phyloP scores from a whole-genome alignment of 768 basidiomycete species.

The Panellus pusillus region DNA sequence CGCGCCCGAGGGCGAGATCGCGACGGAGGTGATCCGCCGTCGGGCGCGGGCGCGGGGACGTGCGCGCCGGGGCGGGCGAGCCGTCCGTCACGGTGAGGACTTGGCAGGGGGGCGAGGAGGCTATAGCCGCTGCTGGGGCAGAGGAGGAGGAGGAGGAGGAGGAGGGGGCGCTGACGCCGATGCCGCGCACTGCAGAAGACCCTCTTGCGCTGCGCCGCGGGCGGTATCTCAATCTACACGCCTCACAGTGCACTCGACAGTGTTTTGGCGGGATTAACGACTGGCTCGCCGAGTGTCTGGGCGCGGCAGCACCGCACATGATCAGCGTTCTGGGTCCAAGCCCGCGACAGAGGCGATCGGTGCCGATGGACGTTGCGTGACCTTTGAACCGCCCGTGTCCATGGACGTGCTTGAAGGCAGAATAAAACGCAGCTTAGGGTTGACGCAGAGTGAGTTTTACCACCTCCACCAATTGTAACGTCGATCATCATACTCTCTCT shows the following conservation, averaged over 20 bases:
- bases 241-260: slow-evolving; percentile 90
- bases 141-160: no score
- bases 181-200: slow-evolving; percentile 60
- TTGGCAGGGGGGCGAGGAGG: slow-evolving; percentile 56
- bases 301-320: slow-evolving; percentile 34
- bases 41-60: slow-evolving; percentile 21
- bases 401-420: slow-evolving; percentile 62
- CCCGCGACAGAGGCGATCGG: slow-evolving; percentile 42
- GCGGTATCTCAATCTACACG: slow-evolving; percentile 82
- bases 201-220: slow-evolving; percentile 75
- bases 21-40: slow-evolving; percentile 59
- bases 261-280: slow-evolving; percentile 88
- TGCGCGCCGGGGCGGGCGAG: slow-evolving; percentile 32
- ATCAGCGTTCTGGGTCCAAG: slow-evolving; percentile 42
- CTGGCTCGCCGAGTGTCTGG: slow-evolving; percentile 69
- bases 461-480: slow-evolving; percentile 11
- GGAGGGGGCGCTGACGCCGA: no score
- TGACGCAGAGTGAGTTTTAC: slow-evolving; percentile 55
- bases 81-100: slow-evolving; percentile 19
- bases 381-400: slow-evolving; percentile 52
- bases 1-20: slow-evolving; percentile 61
- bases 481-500: no score
- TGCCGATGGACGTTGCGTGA: slow-evolving; percentile 71
- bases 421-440: slow-evolving; percentile 67
- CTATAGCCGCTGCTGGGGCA: no score